These are phyloP conservation scores for Phytopythium delawarense DNA, from an alignment of 352 stramenopile genomes.

Conservation along the genomic window DNA sequence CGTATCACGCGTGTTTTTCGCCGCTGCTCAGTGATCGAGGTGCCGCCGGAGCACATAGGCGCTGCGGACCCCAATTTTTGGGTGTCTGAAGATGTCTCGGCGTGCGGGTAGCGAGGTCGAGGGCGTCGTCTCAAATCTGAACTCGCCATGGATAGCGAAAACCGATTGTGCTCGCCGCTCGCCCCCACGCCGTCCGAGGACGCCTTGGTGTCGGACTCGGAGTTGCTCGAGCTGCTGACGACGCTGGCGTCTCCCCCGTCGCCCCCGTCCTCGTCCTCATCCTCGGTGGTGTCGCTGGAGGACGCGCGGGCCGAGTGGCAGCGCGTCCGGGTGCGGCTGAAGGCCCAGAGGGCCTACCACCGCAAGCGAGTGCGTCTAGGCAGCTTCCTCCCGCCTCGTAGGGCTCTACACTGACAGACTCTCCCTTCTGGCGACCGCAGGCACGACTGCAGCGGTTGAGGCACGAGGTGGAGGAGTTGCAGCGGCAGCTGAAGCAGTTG, in stretches of 20 bases:
- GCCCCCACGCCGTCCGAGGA: neutral
- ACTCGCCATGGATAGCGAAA: neutral
- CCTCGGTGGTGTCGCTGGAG: neutral
- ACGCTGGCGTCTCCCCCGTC: neutral
- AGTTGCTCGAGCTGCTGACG: neutral
- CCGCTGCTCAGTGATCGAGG: neutral
- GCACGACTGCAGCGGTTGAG: neutral
- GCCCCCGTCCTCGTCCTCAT: neutral
- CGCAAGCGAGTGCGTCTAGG: neutral
- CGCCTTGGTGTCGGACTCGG: neutral
- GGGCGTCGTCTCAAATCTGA: neutral
- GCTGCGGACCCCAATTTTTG: neutral
- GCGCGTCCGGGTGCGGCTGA: neutral
- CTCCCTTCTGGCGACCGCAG: neutral
- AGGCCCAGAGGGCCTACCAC: slow-evolving; percentile 4
- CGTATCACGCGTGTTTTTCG: neutral
- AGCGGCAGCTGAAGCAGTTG: slow-evolving; percentile 3
- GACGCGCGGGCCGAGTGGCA: neutral
- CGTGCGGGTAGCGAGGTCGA: neutral
- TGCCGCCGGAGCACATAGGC: neutral
- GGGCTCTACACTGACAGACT: neutral
- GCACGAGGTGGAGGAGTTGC: slow-evolving; percentile 1
- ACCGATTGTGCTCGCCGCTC: neutral
- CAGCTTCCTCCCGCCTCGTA: neutral
- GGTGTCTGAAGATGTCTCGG: neutral